Evolutionary conservation across 1,284 basidiomycete species (phyloP).

Genomic region (Irpex rosettiformis): DNA sequence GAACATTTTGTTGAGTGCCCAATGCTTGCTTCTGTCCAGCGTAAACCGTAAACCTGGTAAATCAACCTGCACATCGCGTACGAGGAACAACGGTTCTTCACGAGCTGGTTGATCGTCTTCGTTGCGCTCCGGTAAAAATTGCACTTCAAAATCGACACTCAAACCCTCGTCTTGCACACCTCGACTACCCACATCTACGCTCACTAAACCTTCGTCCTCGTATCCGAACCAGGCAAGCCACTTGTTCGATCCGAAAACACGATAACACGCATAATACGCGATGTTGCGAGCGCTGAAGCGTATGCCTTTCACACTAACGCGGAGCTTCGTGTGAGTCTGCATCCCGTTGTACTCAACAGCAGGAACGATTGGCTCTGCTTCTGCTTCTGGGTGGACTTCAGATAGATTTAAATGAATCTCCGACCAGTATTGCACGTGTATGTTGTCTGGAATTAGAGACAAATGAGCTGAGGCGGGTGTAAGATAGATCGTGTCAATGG

Average conservation of each 20-base stretch:
- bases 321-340: constrained; percentile 24
- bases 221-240: constrained; percentile 29
- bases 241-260: constrained; percentile 16
- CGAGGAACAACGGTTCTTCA: constrained; percentile 34
- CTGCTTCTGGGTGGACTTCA: constrained; percentile 12
- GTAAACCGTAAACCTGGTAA: constrained; percentile 37
- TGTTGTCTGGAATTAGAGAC: constrained; percentile 39
- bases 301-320: constrained; percentile 41
- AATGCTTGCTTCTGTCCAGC: constrained; percentile 41
- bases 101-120: constrained; percentile 18
- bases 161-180: constrained; percentile 26
- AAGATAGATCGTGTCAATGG: constrained; percentile 37
- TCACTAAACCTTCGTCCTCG: constrained; percentile 45
- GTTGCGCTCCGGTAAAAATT: constrained; percentile 25
- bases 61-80: constrained; percentile 34
- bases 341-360: constrained; percentile 5
- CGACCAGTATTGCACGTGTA: constrained; percentile 39
- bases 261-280: constrained; percentile 43
- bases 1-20: constrained; percentile 45
- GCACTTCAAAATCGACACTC: constrained; percentile 39
- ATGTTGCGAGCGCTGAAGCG: constrained; percentile 37
- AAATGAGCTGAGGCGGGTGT: constrained; percentile 21
- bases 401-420: constrained; percentile 38
- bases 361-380: constrained; percentile 7
- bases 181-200: constrained; percentile 32